Conservation (phyloP, 2,329 filamentous ascomycete species). For the Fusarium algeriense region DNA sequence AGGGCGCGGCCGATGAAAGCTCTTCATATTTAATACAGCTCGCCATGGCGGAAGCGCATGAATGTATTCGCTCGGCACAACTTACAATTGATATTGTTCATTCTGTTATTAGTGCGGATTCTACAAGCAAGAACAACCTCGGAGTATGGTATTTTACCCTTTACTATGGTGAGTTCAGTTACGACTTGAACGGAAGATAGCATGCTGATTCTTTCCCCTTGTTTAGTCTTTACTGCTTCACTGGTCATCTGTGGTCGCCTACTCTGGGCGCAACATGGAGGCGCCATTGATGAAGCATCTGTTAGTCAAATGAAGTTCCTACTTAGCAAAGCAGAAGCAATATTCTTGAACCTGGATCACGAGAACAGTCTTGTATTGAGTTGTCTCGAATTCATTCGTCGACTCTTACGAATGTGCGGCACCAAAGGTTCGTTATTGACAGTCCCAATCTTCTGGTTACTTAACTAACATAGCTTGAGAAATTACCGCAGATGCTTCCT, state of each 20-base stretch:
- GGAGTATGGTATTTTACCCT: not conserved
- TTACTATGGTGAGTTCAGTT: not conserved
- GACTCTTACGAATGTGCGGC: not conserved
- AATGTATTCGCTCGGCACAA: not conserved
- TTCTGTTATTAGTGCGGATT: not conserved
- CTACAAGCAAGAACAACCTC: not conserved
- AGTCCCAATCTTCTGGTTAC: fast-evolving
- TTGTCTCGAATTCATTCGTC: not conserved
- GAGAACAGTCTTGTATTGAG: not conserved
- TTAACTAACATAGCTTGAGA: not conserved
- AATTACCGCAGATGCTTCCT: not conserved
- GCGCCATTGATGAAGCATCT: not conserved
- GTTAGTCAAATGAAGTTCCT: not conserved
- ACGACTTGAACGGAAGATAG: fast-evolving
- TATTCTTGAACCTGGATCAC: not conserved
- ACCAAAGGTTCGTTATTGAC: not conserved
- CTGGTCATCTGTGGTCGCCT: not conserved
- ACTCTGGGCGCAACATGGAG: constrained; percentile 1
- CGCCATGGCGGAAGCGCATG: not conserved
- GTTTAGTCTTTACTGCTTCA: not conserved
- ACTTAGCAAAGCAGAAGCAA: not conserved
- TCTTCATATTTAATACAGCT: not conserved
- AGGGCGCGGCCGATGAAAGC: too few relatives aligned
- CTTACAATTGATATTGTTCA: constrained; percentile 2
- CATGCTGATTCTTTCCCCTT: not conserved